Base-by-base conservation (phyloP, 208 protist genomes). In the Leishmania turanica region DNA sequence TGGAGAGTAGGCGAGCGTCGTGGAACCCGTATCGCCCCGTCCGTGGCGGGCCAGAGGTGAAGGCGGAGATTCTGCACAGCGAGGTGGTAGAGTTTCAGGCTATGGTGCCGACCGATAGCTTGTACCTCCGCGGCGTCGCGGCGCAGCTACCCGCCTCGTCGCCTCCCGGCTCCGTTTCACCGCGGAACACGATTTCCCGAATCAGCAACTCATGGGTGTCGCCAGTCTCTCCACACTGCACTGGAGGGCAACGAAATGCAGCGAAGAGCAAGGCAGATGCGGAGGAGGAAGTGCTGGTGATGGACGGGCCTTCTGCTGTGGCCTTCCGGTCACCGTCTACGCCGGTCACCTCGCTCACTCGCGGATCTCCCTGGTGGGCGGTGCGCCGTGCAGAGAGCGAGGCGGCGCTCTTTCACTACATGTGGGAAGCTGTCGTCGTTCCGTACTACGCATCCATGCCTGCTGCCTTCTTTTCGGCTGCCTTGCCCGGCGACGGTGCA, bases 11-110 rank as follows among this genome's bases (percentile, higher is more conserved):
- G 19, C 89, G 86, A 34, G 79, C 82, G 37, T 79, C 51, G 2
- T 95, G 91, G 92, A 97, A 97, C 77, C 94, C 94, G 19, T 97
- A 97, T 77, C 91, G 94, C 37, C 91, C 91, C 3, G 77, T 82
- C 2, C 92, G 90, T 13, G 82, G 83, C 24, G 90, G 91, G 1
- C 80, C 86, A 27, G 83, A 89, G 27, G 78, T 91, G 51, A 84
- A 86, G 19, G 80, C 87, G 62, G 85, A 93, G 71, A 84, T 97
- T 58, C 82, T 94, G 76, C 92, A 92, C 78, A 94, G 90, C 87
- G 82, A 96, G 71, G 81, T 97, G 64, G 88, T 76, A 15, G 94
- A 96, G 84, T 97, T 94, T 79, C 62, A 79, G 17, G 77, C 68
- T 34, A 79, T 83, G 58, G 86, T 96, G 27, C 78, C 84, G 9